Conservation (phyloP, 2,329 filamentous ascomycete genomes). For the Penicillium freii region DNA sequence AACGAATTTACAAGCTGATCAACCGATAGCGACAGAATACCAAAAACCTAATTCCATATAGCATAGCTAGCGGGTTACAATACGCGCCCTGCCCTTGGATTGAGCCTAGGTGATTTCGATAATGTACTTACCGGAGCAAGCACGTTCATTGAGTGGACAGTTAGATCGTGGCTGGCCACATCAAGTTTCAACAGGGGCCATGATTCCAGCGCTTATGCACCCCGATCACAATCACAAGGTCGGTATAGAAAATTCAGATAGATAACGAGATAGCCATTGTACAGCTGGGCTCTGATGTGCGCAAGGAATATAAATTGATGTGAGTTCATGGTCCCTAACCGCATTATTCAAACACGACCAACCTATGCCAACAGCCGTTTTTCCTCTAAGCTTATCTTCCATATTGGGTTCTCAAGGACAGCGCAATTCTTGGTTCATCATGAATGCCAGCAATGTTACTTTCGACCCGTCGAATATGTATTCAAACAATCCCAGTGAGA, state of each 20-base stretch:
- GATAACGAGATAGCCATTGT: not conserved
- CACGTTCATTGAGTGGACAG: not conserved
- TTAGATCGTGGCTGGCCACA: not conserved
- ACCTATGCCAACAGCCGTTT: not conserved
- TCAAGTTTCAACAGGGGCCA: not conserved
- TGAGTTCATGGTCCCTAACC: not conserved
- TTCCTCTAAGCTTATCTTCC: not conserved
- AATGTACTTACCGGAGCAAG: not conserved
- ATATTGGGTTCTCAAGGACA: not conserved
- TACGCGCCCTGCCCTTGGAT: not conserved
- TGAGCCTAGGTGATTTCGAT: not conserved
- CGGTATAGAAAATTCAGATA: not conserved
- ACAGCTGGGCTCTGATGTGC: not conserved
- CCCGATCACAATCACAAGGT: not conserved
- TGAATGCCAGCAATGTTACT: not conserved
- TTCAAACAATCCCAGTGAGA: not conserved
- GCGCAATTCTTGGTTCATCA: not conserved
- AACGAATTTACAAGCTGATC: not conserved
- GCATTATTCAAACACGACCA: not conserved
- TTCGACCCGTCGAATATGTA: not conserved
- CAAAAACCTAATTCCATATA: no score
- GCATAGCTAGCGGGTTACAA: not conserved
- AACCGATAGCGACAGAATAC: not conserved
- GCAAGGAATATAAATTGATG: not conserved
- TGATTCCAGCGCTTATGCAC: not conserved